Evolutionary conservation across 306 rosid genomes (phyloP).

Genomic region (Gastrolobium villosum): DNA sequence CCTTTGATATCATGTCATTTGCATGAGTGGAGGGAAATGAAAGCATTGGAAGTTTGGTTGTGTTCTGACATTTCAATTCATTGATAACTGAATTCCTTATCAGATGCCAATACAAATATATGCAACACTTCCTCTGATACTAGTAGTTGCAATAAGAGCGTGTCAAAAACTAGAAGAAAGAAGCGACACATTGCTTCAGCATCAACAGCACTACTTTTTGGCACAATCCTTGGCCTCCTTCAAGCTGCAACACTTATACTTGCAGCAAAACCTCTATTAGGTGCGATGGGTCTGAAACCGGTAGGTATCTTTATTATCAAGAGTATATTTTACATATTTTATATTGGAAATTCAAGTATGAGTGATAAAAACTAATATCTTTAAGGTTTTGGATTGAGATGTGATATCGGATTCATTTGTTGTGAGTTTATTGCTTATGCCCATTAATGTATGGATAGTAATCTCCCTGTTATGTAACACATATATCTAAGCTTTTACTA

Average conservation of each 20-base stretch:
- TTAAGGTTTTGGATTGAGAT: too few species aligned
- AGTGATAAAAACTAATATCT: too few species aligned
- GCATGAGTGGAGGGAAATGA: neutral
- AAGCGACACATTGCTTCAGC: conserved; percentile 85
- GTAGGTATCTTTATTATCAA: conserved; percentile 58
- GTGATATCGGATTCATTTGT: too few species aligned
- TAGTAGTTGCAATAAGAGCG: conserved; percentile 34
- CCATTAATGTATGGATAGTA: too few species aligned
- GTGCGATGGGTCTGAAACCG: conserved; percentile 84
- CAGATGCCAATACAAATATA: conserved; percentile 50
- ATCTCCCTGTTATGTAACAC: neutral
- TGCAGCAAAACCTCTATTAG: conserved; percentile 76
- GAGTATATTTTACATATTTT: neutral
- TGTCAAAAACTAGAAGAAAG: conserved; percentile 53
- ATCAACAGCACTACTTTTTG: conserved; percentile 93
- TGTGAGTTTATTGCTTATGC: too few species aligned
- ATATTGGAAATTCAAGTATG: neutral
- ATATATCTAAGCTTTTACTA: conserved; percentile 9
- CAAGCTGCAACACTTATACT: conserved; percentile 80
- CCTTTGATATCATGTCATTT: neutral
- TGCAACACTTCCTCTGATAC: too few species aligned
- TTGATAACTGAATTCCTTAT: conserved; percentile 26
- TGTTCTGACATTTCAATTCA: conserved; percentile 22
- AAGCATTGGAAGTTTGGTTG: conserved; percentile 1
- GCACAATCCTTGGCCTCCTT: conserved; percentile 77